phyloP scores from a whole-genome alignment of 148 eudicot genomes.

The Vaccinium darrowii region DNA sequence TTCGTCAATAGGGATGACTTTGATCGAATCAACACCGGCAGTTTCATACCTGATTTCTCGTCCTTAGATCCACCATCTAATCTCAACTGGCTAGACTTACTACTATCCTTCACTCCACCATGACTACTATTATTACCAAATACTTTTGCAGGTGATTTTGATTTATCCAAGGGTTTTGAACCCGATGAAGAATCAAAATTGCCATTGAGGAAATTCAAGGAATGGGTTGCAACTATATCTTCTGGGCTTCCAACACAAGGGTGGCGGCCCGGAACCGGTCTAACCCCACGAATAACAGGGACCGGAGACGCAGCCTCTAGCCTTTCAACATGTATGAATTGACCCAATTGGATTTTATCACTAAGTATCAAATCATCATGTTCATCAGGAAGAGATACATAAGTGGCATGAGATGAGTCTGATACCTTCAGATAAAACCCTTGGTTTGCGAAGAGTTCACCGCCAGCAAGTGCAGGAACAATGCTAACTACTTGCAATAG shows the following conservation, averaged over 20 bases:
- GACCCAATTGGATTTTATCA: slow-evolving; percentile 90
- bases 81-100: slow-evolving; percentile 39
- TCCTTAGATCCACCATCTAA: slow-evolving; percentile 39
- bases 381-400: slow-evolving; percentile 89
- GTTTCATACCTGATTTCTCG: slow-evolving; percentile 42
- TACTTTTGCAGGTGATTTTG: slow-evolving; percentile 40
- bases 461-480: slow-evolving; percentile 83
- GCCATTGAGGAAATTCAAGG: slow-evolving; percentile 62
- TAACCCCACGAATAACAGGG: slow-evolving; percentile 74
- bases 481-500: slow-evolving; percentile 85
- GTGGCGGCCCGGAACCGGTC: slow-evolving; percentile 81
- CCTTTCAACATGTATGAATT: slow-evolving; percentile 79
- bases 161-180: slow-evolving; percentile 43
- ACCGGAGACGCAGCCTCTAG: slow-evolving; percentile 83
- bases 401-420: slow-evolving; percentile 94
- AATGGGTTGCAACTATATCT: slow-evolving; percentile 80
- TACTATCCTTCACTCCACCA: slow-evolving; percentile 32
- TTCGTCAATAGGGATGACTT: slow-evolving; percentile 64
- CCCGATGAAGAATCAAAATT: slow-evolving; percentile 34
- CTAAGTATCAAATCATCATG: slow-evolving; percentile 75
- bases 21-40: slow-evolving; percentile 42
- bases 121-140: slow-evolving; percentile 23
- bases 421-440: slow-evolving; percentile 94
- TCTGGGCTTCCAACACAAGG: slow-evolving; percentile 87
- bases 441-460: slow-evolving; percentile 79